Conservation (phyloP, 2,329 filamentous ascomycete genomes). For the Eurotiales sp. region DNA sequence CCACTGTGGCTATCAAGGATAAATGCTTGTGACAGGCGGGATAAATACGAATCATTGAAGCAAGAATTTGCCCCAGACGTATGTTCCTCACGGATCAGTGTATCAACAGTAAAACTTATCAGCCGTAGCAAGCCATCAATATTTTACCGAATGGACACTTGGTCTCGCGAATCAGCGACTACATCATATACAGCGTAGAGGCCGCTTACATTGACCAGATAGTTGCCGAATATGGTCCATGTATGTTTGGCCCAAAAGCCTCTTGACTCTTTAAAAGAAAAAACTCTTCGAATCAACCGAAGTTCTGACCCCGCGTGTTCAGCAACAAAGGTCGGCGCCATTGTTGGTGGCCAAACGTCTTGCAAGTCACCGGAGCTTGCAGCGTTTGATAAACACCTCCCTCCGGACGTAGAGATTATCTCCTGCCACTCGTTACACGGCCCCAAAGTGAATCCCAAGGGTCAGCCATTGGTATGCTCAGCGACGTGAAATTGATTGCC, state of each 20-base stretch:
- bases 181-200: constrained; percentile 98
- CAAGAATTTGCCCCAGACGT: constrained; percentile 84
- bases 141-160: constrained; percentile 92
- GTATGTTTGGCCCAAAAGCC: constrained; percentile 55
- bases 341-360: constrained; percentile 95
- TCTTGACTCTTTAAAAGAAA: constrained; percentile 12
- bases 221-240: constrained; percentile 85
- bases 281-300: constrained; percentile 15
- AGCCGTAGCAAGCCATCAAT: constrained; percentile 72
- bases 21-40: constrained; percentile 88
- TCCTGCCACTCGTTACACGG: constrained; percentile 97
- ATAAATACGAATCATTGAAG: constrained; percentile 76
- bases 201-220: constrained; percentile 84
- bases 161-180: constrained; percentile 94
- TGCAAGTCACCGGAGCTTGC: constrained; percentile 96
- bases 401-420: constrained; percentile 83
- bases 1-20: constrained; percentile 58
- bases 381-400: constrained; percentile 86
- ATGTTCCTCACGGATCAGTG: constrained; percentile 50
- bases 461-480: constrained; percentile 74
- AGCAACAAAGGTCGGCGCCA: constrained; percentile 93
- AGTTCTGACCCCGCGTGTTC: constrained; percentile 20
- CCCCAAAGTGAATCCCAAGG: constrained; percentile 79
- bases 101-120: constrained; percentile 32
- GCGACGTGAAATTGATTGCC: constrained; percentile 18